Evolutionary conservation across 345 rosid species (phyloP).

Genomic region (Ceriops zippeliana): DNA sequence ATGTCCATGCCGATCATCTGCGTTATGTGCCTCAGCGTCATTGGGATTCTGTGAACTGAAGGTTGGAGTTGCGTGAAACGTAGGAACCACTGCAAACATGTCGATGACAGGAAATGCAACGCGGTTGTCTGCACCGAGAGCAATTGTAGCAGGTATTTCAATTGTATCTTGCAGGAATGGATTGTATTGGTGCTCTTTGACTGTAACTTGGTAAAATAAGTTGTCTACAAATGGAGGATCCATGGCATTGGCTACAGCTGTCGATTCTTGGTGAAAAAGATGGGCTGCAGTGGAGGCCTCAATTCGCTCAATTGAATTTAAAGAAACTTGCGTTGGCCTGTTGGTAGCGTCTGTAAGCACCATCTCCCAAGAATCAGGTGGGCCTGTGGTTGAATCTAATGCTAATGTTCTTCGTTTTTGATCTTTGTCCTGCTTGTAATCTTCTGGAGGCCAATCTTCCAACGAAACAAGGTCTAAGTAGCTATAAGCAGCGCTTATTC

Average conservation of each 20-base stretch:
- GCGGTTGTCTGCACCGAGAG: background rate
- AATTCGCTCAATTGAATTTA: conserved; percentile 3
- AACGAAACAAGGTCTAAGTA: conserved; percentile 30
- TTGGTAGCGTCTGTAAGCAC: conserved; percentile 38
- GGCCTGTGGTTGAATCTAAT: conserved; percentile 17
- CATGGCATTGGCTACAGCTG: background rate
- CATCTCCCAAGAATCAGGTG: conserved; percentile 48
- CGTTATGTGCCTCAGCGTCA: background rate
- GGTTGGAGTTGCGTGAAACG: conserved; percentile 49
- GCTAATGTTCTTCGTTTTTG: conserved; percentile 15
- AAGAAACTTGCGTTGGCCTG: conserved; percentile 21
- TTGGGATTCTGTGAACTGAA: conserved; percentile 23
- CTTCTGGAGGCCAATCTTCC: conserved; percentile 37
- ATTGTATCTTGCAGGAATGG: conserved; percentile 35
- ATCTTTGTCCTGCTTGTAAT: background rate
- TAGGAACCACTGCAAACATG: conserved; percentile 37
- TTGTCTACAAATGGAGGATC: background rate
- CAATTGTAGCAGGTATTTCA: conserved; percentile 31
- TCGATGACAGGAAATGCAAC: conserved; percentile 8
- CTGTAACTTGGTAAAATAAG: conserved; percentile 9
- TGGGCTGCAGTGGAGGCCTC: background rate
- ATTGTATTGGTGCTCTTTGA: conserved; percentile 18
- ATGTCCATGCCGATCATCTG: conserved; percentile 50
- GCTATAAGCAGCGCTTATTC: conserved; percentile 12
- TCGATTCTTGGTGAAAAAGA: conserved; percentile 7